Evolutionary conservation across 306 rosid species (phyloP).

Genomic region (Canavalia ensiformis): DNA sequence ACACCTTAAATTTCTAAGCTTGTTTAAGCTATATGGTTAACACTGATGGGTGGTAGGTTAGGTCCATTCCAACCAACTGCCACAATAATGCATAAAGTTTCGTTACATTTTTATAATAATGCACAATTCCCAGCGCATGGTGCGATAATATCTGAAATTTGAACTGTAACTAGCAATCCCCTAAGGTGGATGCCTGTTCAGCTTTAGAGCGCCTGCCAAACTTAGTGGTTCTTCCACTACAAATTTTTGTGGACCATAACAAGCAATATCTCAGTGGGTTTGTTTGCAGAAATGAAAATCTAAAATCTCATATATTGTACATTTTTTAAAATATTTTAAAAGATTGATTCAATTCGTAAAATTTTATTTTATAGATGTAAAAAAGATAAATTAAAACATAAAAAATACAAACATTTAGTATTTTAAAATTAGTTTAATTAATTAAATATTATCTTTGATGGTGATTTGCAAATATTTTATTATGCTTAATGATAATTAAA

Average conservation of each 20-base stretch:
- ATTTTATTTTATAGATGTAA: too few relatives aligned
- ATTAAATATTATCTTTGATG: too few relatives aligned
- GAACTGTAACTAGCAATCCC: background rate
- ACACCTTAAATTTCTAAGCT: too few relatives aligned
- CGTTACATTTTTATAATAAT: background rate
- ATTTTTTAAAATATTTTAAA: too few relatives aligned
- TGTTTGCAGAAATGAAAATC: slow-evolving; percentile 21
- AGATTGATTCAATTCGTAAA: background rate
- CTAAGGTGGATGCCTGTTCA: background rate
- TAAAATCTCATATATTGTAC: background rate
- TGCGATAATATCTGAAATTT: slow-evolving; percentile 7
- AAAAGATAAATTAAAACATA: too few relatives aligned
- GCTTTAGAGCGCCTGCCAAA: background rate
- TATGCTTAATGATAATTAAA: background rate
- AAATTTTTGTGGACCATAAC: slow-evolving; percentile 16
- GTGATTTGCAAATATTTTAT: background rate
- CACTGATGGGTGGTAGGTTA: slow-evolving; percentile 47
- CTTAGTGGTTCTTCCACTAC: slow-evolving; percentile 56
- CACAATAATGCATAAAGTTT: background rate
- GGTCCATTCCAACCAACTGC: slow-evolving; percentile 39
- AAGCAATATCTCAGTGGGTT: slow-evolving; percentile 40
- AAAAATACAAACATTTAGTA: too few relatives aligned
- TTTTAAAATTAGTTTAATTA: too few relatives aligned
- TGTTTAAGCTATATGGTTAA: background rate
- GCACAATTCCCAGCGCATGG: background rate